Evolutionary conservation across 768 basidiomycete genomes (phyloP).

Genomic region (Auricularia sp.): DNA sequence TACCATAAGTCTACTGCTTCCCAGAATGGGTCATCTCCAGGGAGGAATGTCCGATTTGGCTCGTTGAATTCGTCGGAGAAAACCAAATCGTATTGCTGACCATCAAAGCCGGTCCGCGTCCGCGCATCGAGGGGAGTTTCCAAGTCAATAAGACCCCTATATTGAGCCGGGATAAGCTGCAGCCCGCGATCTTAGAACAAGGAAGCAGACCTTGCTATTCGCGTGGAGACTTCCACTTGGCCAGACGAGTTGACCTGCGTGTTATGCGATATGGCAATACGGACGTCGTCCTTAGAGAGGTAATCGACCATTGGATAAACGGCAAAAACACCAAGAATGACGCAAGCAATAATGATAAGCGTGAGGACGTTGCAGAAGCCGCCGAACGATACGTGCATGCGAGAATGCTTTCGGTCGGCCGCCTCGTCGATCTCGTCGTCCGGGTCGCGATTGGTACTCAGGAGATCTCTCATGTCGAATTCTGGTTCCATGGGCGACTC

Average conservation of each 20-base stretch:
- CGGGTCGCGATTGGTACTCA: conserved; percentile 34
- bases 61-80: conserved; percentile 87
- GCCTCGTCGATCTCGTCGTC: conserved; percentile 89
- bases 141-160: conserved; percentile 49
- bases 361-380: conserved; percentile 67
- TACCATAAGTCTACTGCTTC: conserved; percentile 57
- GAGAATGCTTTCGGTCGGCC: conserved; percentile 50
- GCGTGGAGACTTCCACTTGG: conserved; percentile 50
- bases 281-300: conserved; percentile 26
- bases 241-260: conserved; percentile 58
- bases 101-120: conserved; percentile 40
- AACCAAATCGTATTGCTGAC: conserved; percentile 53
- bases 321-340: conserved; percentile 57
- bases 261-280: conserved; percentile 50
- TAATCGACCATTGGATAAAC: conserved; percentile 79
- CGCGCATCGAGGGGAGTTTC: conserved; percentile 57
- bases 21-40: conserved; percentile 86
- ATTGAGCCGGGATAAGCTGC: no score
- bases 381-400: conserved; percentile 38
- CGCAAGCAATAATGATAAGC: conserved; percentile 35
- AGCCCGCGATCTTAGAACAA: background rate
- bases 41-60: conserved; percentile 72
- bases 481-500: no score
- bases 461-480: background rate
- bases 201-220: conserved; percentile 30